A percentile compares a stretch with the other conserved stretches of the same genome.
phyloP scores from a whole-genome alignment of 495 filamentous ascomycete genomes.

The Tuber umbilicatum region DNA sequence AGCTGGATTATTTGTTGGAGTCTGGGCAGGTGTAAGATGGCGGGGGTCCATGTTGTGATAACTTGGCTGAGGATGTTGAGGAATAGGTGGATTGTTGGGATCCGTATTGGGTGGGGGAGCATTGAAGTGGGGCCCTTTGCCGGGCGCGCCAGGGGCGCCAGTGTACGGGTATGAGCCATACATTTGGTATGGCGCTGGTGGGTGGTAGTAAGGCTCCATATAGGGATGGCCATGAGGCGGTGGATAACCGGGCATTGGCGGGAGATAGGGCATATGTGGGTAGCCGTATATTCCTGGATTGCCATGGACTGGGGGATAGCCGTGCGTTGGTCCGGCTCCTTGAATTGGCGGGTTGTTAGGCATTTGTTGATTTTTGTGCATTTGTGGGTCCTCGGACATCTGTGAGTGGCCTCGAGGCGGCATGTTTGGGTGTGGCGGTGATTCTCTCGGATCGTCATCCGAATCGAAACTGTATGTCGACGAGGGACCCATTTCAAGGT shows the following conservation, averaged over 20 bases:
- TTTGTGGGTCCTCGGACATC: not conserved
- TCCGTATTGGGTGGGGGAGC: not conserved
- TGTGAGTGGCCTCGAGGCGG: not conserved
- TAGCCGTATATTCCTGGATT: not conserved
- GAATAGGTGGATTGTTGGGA: not conserved
- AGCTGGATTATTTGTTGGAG: no score
- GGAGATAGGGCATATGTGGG: not conserved
- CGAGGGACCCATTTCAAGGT: not conserved
- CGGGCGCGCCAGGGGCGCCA: rapidly evolving
- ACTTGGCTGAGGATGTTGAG: no score
- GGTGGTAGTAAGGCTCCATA: not conserved
- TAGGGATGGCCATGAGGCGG: not conserved
- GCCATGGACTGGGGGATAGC: not conserved
- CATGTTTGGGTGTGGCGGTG: not conserved
- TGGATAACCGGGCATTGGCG: not conserved
- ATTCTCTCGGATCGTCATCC: not conserved
- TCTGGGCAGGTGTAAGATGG: no score
- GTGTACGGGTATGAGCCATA: not conserved
- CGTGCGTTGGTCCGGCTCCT: not conserved
- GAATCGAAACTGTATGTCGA: not conserved
- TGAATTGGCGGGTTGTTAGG: not conserved
- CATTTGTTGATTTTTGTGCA: not conserved
- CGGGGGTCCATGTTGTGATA: no score
- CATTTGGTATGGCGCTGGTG: not conserved
- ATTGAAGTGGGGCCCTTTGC: not conserved